A percentile compares a stretch with the other conserved stretches of the same genome.
phyloP scores from a whole-genome alignment of 345 rosid genomes.

The Nasturtium officinale region DNA sequence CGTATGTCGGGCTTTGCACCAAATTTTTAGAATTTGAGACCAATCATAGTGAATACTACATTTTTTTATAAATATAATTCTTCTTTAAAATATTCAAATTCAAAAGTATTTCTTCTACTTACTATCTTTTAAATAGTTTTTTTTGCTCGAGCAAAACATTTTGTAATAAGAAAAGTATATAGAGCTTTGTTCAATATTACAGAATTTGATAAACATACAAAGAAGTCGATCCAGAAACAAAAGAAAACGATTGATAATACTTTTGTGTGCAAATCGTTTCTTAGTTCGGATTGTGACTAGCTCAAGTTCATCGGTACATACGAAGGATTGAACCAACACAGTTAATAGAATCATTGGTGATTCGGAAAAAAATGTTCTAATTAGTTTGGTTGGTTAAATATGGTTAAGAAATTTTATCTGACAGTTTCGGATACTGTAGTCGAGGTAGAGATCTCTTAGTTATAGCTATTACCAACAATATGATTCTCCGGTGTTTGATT shows the following conservation, averaged over 20 bases:
- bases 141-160: not conserved
- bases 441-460: conserved; percentile 4
- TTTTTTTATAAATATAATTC: not conserved
- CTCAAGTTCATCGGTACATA: not conserved
- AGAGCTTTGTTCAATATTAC: not conserved
- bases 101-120: not conserved
- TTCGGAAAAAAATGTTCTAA: not conserved
- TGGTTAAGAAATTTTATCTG: not conserved
- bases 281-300: not conserved
- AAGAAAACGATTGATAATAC: not conserved
- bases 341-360: not conserved
- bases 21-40: not conserved
- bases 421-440: not conserved
- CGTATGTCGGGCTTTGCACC: conserved; percentile 25
- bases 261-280: conserved; percentile 10
- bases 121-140: not conserved
- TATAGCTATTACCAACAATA: not conserved
- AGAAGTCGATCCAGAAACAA: conserved; percentile 4
- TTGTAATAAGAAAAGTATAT: not conserved
- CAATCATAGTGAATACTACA: not conserved
- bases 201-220: not conserved
- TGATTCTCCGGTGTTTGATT: not conserved
- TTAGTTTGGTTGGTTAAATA: conserved; percentile 23
- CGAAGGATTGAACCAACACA: conserved; percentile 2
- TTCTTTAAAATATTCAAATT: not conserved